Evolutionary conservation across 768 basidiomycete species (phyloP), one percentile per base, ranked within the genome.

Genomic region (Agrocybe praecox): DNA sequence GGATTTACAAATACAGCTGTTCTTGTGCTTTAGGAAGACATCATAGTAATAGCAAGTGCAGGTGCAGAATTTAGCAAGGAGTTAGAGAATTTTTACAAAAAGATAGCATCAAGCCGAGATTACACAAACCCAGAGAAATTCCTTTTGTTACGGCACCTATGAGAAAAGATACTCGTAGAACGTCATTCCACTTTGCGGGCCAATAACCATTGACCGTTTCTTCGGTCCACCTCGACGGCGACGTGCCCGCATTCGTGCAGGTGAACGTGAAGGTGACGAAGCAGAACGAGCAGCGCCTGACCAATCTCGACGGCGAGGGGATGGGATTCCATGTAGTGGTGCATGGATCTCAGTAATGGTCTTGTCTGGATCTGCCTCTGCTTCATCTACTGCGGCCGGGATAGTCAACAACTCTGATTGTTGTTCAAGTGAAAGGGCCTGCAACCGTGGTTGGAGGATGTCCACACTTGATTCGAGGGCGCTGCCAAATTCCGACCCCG

Each of bases 191-290:
- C 52, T 46, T 26, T 55, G 56, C 15, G 62, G 21, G 12, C 57
- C 62, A 51, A 62, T 48, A 2, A 47, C 49, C 15, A 55, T 32
- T 4, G 48, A 32, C 24, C 65, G 61, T 56, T 68, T 69, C 56
- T 65, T 68, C 18, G 43, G 56, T 11, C 62, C 56, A 23, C 55
- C 45, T 10, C 67, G 60, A 45, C 69, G 56, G 21, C 65, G 55
- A 3, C 61, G 49, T 33, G 58, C 64, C 18, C 70, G 61, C 51
- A 72, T 62, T 48, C 84, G 69, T 7, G 71, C 77, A 24, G 85
- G 85, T 0, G 85, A 86, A 23, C 82, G 74, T 3, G 82, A 83
- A 12, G 81, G 85, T 0, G 84, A 84, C 5, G 83, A 84, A 3
- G 80, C 62, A 1, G 81, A 77, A 22, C 80, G 67, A 17, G 52